Evolutionary conservation across 306 rosid genomes (phyloP).

Genomic region (Pterocarpus santalinus): DNA sequence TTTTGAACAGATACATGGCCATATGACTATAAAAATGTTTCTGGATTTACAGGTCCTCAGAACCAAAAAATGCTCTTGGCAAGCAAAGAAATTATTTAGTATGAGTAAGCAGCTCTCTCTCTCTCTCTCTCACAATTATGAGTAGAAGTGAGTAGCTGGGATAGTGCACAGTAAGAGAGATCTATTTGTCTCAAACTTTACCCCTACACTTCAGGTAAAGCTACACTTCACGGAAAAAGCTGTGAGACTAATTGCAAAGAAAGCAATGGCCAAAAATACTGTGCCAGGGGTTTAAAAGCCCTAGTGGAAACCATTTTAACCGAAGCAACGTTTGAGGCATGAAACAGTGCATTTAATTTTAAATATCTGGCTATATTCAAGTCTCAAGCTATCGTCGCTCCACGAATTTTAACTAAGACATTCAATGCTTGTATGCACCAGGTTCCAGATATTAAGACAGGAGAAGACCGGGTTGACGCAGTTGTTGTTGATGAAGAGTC

Average conservation of each 20-base stretch:
- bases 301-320: constrained; percentile 83
- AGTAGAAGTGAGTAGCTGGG: background rate
- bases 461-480: constrained; percentile 80
- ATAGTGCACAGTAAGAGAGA: background rate
- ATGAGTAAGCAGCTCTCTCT: constrained; percentile 74
- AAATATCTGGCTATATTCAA: background rate
- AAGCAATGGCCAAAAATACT: constrained; percentile 91
- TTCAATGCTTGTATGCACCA: constrained; percentile 47
- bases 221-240: constrained; percentile 80
- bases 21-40: constrained; percentile 8
- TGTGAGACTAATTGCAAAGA: constrained; percentile 74
- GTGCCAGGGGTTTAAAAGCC: constrained; percentile 95
- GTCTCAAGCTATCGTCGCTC: constrained; percentile 4
- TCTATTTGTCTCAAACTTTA: constrained; percentile 34
- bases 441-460: constrained; percentile 88
- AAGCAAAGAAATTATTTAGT: constrained; percentile 89
- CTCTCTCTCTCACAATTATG: background rate
- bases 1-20: too few relatives aligned
- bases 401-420: constrained; percentile 6
- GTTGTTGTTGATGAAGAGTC: constrained; percentile 88
- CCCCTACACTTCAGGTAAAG: constrained; percentile 69
- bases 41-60: constrained; percentile 77
- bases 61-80: constrained; percentile 94
- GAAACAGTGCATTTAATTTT: constrained; percentile 18
- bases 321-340: constrained; percentile 94